Evolutionary conservation across 2,329 filamentous ascomycete species (phyloP).

Genomic region (Arthroderma uncinatum): DNA sequence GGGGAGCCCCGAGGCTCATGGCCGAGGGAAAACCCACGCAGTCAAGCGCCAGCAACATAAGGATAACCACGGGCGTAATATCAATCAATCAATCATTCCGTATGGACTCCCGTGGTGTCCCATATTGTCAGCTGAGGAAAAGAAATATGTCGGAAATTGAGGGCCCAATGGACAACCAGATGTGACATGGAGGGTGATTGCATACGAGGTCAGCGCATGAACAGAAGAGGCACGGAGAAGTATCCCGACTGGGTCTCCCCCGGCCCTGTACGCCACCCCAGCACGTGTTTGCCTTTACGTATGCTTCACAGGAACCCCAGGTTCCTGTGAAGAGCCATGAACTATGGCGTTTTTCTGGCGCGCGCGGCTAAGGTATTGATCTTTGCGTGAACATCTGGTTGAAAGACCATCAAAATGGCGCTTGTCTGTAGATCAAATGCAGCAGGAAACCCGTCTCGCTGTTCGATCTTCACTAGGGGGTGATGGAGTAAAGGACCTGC

Average conservation of each 20-base stretch:
- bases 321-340: too few relatives aligned
- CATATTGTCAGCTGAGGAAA: background rate
- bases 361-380: too few relatives aligned
- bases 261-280: background rate
- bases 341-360: too few relatives aligned
- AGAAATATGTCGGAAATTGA: background rate
- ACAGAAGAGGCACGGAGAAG: background rate
- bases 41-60: background rate
- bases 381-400: too few relatives aligned
- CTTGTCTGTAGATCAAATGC: too few relatives aligned
- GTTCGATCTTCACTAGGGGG: too few relatives aligned
- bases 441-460: too few relatives aligned
- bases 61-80: background rate
- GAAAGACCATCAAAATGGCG: too few relatives aligned
- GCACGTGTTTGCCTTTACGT: too few relatives aligned
- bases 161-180: background rate
- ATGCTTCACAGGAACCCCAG: too few relatives aligned
- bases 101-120: background rate
- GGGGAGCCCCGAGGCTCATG: background rate
- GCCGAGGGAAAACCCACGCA: background rate
- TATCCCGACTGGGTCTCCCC: background rate
- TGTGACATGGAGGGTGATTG: background rate
- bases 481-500: too few relatives aligned
- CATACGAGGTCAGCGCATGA: background rate
- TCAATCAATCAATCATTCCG: background rate